Conservation (phyloP, 1,284 basidiomycete species). For the Puccinia coronata region DNA sequence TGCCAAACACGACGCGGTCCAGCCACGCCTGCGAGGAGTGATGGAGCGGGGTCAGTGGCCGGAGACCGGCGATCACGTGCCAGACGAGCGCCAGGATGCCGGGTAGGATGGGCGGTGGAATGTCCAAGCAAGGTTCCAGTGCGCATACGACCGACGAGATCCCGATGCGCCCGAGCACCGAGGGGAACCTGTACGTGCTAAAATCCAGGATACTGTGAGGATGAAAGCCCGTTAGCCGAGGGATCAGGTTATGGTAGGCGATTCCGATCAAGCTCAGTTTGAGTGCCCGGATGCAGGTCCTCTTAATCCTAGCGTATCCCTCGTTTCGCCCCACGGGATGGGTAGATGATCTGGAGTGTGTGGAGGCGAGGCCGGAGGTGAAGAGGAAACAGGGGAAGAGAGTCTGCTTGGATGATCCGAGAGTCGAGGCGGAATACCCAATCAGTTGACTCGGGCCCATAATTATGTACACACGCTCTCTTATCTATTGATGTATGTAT, state of each 20-base stretch:
- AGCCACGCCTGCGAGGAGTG: constrained; percentile 12
- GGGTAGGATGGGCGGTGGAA: constrained; percentile 13
- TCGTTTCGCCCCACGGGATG: too few species aligned
- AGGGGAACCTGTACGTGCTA: constrained; percentile 35
- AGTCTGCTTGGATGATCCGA: constrained; percentile 23
- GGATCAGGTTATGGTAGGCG: constrained; percentile 35
- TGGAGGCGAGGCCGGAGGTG: constrained; percentile 32
- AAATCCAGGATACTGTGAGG: neutral
- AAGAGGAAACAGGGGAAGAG: constrained; percentile 44
- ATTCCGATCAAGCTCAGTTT: constrained; percentile 33
- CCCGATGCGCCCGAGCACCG: constrained; percentile 33
- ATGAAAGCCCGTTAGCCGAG: constrained; percentile 8
- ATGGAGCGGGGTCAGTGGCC: constrained; percentile 17
- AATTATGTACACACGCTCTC: too few species aligned
- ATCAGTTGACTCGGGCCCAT: neutral
- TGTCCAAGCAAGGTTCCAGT: neutral
- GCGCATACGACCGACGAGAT: constrained; percentile 1
- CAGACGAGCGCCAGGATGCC: constrained; percentile 4
- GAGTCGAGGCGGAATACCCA: neutral
- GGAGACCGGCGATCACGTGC: neutral
- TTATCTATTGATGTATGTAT: too few species aligned
- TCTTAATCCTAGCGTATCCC: neutral
- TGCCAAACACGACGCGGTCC: constrained; percentile 17
- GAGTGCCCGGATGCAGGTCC: neutral
- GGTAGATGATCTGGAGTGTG: too few species aligned